Base-by-base conservation (phyloP, 108 stramenopile species). In the Cyclotella distinguenda region DNA sequence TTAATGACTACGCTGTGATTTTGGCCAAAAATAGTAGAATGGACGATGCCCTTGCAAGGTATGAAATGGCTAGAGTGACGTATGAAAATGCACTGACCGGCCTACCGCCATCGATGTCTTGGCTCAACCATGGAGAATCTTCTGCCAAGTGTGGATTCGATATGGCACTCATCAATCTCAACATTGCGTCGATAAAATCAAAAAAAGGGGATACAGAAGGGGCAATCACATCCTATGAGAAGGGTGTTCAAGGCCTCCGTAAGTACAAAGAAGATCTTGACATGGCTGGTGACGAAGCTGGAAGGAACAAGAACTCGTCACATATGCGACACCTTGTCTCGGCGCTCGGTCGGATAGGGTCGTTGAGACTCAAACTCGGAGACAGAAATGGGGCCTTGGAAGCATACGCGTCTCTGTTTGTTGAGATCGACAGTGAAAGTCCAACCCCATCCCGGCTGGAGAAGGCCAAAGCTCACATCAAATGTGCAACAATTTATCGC, bases 121-220 rank as follows among this genome's bases (percentile, higher is more conserved):
- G 68, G 78, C 68, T 75, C 4, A 72, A 75, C 32, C 68, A 70
- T 47, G 70, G 68, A 19, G 89, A 90, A 51, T 90, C 88, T 45
- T 85, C 88, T 13, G 75, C 86, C 38, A 89, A 89, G 71, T 89
- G 88, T 78, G 89, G 84, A 30, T 93, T 90, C 58, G 92, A 93
- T 40, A 71, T 89, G 43, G 87, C 92, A 9, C 65, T 93, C 54
- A 93, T 93, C 67, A 85, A 85, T 60, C 63, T 93, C 26, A 93
- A 93, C 52, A 93, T 93, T 77, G 92, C 92, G 9, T 93, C 92
- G 0, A 90, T 93, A 55, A 81, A 84, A 49, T 90, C 92, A 16
- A 93, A 93, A 72, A 85, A 86, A 57, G 87, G 87, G 19, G 89
- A 93, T 51, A 64, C 84, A 9, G 72, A 77, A 40, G 84, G 80